These are phyloP conservation scores for Cucurbitaria berberidis DNA, from an alignment of 2,329 filamentous ascomycete species.

Conservation along the genomic window DNA sequence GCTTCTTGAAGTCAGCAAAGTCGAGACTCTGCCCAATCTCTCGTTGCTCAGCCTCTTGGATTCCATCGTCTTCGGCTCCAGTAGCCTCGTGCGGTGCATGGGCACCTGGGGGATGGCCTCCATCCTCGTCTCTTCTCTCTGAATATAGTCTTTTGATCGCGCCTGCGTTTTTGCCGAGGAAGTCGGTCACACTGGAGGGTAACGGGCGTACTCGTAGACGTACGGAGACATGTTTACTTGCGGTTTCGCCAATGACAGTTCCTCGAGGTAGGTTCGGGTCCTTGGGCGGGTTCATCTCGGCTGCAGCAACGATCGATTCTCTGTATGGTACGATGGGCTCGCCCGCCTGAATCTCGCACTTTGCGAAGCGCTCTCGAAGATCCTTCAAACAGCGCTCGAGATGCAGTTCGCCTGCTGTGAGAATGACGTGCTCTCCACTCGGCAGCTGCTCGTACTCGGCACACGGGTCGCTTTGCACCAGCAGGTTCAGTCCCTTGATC, in stretches of 20 bases:
- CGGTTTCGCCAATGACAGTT: constrained; percentile 74
- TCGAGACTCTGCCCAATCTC: constrained; percentile 68
- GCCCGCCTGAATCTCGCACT: constrained; percentile 92
- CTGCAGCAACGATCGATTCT: constrained; percentile 84
- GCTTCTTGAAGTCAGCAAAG: constrained; percentile 75
- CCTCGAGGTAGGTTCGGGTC: constrained; percentile 88
- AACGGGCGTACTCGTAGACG: constrained; percentile 79
- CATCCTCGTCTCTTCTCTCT: constrained; percentile 64
- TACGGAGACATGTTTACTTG: constrained; percentile 84
- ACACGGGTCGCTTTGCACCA: constrained; percentile 94
- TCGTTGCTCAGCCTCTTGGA: constrained; percentile 59
- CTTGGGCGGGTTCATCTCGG: constrained; percentile 89
- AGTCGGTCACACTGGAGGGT: constrained; percentile 79
- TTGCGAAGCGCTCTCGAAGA: constrained; percentile 87
- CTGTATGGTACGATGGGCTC: constrained; percentile 94
- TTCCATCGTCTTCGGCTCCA: constrained; percentile 57
- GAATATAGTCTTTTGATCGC: constrained; percentile 82
- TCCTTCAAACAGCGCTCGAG: constrained; percentile 93
- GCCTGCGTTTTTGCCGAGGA: constrained; percentile 78
- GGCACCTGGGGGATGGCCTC: constrained; percentile 41
- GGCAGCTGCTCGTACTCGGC: constrained; percentile 93
- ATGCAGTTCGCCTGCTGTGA: constrained; percentile 93
- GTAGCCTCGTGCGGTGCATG: constrained; percentile 45
- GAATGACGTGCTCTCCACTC: constrained; percentile 91
- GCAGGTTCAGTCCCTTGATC: constrained; percentile 82